phyloP scores from a whole-genome alignment of 805 yeast species.

The Deakozyma indianensis region DNA sequence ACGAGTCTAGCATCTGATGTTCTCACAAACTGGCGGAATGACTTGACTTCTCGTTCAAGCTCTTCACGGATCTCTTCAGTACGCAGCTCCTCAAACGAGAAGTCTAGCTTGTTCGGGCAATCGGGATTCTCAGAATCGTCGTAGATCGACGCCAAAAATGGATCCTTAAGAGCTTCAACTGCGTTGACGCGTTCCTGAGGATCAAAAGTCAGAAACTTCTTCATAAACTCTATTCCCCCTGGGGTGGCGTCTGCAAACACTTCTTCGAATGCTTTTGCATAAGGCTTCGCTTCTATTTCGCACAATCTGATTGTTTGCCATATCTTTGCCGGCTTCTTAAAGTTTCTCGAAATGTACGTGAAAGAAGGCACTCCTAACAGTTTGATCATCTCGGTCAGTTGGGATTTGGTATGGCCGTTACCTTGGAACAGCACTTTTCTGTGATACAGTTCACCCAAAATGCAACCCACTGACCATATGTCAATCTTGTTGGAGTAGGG shows the following conservation, averaged over 20 bases:
- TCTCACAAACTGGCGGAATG: background rate
- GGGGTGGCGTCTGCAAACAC: background rate
- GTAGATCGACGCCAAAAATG: slow-evolving; percentile 40
- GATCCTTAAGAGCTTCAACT: slow-evolving; percentile 41
- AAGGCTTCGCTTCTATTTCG: background rate
- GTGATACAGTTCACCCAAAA: slow-evolving; percentile 70
- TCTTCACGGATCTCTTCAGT: slow-evolving; percentile 2
- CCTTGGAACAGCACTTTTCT: slow-evolving; percentile 74
- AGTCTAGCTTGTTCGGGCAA: slow-evolving; percentile 41
- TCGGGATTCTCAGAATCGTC: slow-evolving; percentile 40
- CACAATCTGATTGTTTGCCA: background rate
- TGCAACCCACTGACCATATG: slow-evolving; percentile 91
- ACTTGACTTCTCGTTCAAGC: slow-evolving; percentile 2
- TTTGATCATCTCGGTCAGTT: slow-evolving; percentile 51
- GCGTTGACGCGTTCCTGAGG: slow-evolving; percentile 40
- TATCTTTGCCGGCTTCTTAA: background rate
- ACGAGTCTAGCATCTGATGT: background rate
- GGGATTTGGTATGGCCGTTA: slow-evolving; percentile 46
- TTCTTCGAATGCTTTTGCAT: background rate
- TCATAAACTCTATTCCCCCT: slow-evolving; percentile 29
- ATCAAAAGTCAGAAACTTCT: slow-evolving; percentile 50
- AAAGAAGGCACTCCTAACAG: slow-evolving; percentile 57
- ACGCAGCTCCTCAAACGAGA: slow-evolving; percentile 41
- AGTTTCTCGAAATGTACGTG: background rate
- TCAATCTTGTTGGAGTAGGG: slow-evolving; percentile 38